Evolutionary conservation across 2,329 filamentous ascomycete species (phyloP).

Genomic region (Didymella exigua): DNA sequence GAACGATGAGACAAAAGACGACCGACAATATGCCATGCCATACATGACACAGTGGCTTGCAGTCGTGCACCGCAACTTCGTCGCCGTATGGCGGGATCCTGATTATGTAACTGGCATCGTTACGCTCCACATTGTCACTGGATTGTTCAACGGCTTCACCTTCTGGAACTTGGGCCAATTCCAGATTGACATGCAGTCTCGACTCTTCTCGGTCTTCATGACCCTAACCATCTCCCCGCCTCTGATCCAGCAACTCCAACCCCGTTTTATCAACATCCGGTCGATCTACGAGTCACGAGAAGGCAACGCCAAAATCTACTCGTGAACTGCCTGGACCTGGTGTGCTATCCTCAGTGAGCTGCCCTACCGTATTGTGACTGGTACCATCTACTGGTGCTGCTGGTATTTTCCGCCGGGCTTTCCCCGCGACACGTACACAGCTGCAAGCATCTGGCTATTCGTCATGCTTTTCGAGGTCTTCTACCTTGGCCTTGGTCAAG

Average conservation of each 20-base stretch:
- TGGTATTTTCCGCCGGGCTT: constrained; percentile 62
- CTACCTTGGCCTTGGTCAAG: constrained; percentile 69
- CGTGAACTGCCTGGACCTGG: constrained; percentile 72
- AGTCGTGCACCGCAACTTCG: constrained; percentile 57
- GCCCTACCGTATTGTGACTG: constrained; percentile 70
- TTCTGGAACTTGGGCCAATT: constrained; percentile 55
- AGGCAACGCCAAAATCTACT: constrained; percentile 79
- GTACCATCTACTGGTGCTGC: constrained; percentile 64
- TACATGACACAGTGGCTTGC: constrained; percentile 50
- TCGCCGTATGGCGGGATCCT: constrained; percentile 68
- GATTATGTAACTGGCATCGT: constrained; percentile 63
- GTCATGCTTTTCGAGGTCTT: constrained; percentile 71
- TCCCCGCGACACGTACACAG: constrained; percentile 61
- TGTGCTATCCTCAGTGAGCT: constrained; percentile 71
- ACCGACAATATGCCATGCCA: constrained; percentile 53
- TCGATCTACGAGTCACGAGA: constrained; percentile 74
- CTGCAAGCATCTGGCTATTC: constrained; percentile 67
- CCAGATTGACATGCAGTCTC: constrained; percentile 57
- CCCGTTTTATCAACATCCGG: constrained; percentile 69
- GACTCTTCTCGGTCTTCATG: constrained; percentile 78
- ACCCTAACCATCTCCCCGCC: constrained; percentile 75
- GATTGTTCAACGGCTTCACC: constrained; percentile 57
- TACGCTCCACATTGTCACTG: constrained; percentile 58
- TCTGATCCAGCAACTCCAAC: constrained; percentile 78
- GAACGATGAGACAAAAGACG: constrained; percentile 48